Evolutionary conservation across 495 filamentous ascomycete genomes (phyloP), one percentile per base, ranked within the genome.

Genomic region (Lichenothelia convexa): DNA sequence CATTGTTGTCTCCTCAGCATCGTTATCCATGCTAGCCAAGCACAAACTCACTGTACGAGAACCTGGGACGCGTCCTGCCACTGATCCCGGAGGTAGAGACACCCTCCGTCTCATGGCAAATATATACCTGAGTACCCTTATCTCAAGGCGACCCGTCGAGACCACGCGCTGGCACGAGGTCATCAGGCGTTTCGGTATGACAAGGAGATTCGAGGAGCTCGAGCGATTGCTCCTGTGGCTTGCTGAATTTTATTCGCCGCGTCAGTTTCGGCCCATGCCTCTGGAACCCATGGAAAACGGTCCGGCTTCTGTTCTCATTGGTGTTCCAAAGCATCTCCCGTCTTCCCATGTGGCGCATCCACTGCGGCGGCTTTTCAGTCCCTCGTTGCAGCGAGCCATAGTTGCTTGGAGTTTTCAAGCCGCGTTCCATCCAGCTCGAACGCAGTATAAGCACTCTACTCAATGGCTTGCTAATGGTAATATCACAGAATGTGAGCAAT

Each of bases 361-460:
- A n/a, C 55, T 70, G 0, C 45, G 44, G 17, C 46, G 48, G 3
- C 58, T 74, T 21, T 73, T 73, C 44, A 52, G 34, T 13, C 47
- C 39, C 0, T 41, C 52, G 4, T 58, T 70, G 44, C 67, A 68
- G 46, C 55, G 55, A 21, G 67, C 65, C 9, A 58, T 75, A 26
- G 60, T 75, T 20, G 49, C 58, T n/a, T 75, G 71, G 71, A 69
- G 71, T 3, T 75, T 75, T 49, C 38, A 41, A 5, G 44, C 42
- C 23, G 35, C 27, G 2, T 36, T 44, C 20, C 36, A 39, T 15
- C n/a, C n/a, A n/a, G n/a, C n/a, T n/a, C n/a, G n/a, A n/a, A n/a
- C n/a, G n/a, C n/a, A n/a, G n/a, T n/a, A n/a, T n/a, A n/a, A n/a
- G n/a, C n/a, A n/a, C n/a, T n/a, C n/a, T n/a, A 22, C 37, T 6